Base-by-base conservation (phyloP, 208 protist genomes). In the Endotrypanum monterogeii region DNA sequence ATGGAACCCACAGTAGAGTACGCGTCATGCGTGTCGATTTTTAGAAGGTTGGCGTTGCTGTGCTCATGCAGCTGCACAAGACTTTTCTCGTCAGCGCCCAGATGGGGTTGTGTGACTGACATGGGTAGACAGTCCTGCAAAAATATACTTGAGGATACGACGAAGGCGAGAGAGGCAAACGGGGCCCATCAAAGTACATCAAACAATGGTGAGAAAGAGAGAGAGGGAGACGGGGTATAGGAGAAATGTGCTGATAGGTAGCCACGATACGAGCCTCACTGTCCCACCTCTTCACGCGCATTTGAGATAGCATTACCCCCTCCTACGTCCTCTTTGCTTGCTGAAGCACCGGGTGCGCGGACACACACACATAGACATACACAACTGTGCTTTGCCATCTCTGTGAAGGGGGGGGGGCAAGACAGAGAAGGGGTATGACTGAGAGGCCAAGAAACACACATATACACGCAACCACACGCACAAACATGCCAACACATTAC, bases 11-110 rank as follows among this genome's bases (percentile, higher is more conserved):
- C 84, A 30, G 94, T 98, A 46, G 88, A 90, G 79, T 94, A 96
- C 20, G 71, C 83, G 71, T 98, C 92, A 71, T 90, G 82, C 7
- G 90, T 96, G 82, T 98, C 87, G 6, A 96, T 92, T 78, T 98
- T 98, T 18, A 98, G 79, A 3, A 98, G 80, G 66, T 96, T 90
- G 48, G 86, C 84, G 62, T 98, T 98, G 79, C 86, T 93, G 80
- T 96, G 90, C 71, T 89, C 71, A 25, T 84, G 87, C 57, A 96
- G 86, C 54, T 69, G 55, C 25, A 86, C 77, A 3, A 61, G 35
- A 20, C 55, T 67, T 41, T 39, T 54, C 48, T 81, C 71, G 39
- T 66, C 41, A 4, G 69, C 5, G n/a, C 63, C 46, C 12, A 60
- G 54, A 50, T 66, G 58, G 5, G 73, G 57, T 41, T 67, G 58